These are phyloP conservation scores for Dissophora globulifera DNA, from an alignment of 192 early-diverging fungal genomes.

Conservation along the genomic window DNA sequence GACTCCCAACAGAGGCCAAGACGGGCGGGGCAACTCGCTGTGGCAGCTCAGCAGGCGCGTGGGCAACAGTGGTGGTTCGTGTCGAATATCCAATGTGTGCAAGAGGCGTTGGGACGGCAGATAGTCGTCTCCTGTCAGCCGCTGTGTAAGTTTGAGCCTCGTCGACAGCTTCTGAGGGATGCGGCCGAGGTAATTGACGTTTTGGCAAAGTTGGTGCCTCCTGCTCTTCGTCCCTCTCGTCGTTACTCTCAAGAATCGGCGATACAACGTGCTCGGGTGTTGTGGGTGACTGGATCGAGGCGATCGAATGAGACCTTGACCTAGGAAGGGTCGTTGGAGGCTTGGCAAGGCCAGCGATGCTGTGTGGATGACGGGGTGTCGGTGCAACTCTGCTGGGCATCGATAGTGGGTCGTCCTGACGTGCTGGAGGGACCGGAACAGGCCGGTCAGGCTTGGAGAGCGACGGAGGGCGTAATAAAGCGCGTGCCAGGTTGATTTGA, in stretches of 20 bases:
- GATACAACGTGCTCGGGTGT: background rate
- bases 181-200: constrained; percentile 2
- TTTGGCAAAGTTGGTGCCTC: background rate
- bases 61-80: no score
- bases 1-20: no score
- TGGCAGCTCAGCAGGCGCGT: background rate
- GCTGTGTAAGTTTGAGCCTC: background rate
- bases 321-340: constrained; percentile 6
- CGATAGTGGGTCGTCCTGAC: background rate
- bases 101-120: no score
- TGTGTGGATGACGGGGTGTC: constrained; percentile 2
- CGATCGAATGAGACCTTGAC: background rate
- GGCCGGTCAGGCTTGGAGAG: constrained; percentile 5
- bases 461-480: no score
- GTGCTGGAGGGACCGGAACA: background rate
- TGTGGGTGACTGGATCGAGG: background rate
- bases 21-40: background rate
- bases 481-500: no score
- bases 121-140: no score
- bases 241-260: no score
- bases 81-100: no score
- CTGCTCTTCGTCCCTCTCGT: no score
- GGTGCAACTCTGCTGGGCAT: background rate
- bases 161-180: no score
- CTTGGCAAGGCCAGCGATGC: constrained; percentile 11